Evolutionary conservation across 2,329 filamentous ascomycete genomes (phyloP), one percentile per base, ranked within the genome.

Genomic region (Hypoxylon sp.): DNA sequence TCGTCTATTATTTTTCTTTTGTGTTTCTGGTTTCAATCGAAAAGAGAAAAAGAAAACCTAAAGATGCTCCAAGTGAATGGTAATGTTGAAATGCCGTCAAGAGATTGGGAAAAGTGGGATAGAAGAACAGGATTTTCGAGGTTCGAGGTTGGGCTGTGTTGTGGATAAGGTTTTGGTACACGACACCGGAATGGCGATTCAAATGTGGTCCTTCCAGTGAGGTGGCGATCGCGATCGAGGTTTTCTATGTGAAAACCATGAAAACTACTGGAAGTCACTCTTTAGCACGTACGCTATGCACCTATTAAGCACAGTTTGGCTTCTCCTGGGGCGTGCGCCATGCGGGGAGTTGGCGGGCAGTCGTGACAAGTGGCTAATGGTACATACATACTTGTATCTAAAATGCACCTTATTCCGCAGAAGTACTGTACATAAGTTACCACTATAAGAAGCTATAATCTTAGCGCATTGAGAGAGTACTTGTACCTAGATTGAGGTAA

Each of bases 211-310:
- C 60, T 51, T 51, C 63, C 50, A 67, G 56, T 63, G 55, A 51
- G 66, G 60, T 69, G 63, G 67, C 67, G 64, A 69, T 69, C 67
- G 67, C 67, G 67, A 69, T 69, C 67, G 64, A 64, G 64, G 25
- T 56, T 64, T 60, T 45, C 41, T 55, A 38, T 56, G 50, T 51
- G 32, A 51, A 45, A 46, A 43, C 34, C 23, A 41, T 43, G 32
- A 58, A 56, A 57, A 25, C 38, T 21, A 49, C 32, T 56, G 21
- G 21, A 48, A 46, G 49, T 51, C 41, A 38, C 48, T 52, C 32
- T 36, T 45, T 57, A 49, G 36, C 34, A 46, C 17, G 19, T 48
- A 62, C 48, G 30, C 55, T 59, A 63, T 67, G 55, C 48, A 63
- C 55, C 53, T 67, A 63, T 63, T 53, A 63, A 59, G 38, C 32